Conservation (phyloP, 2,329 filamentous ascomycete species). For the Epichloe sibirici region DNA sequence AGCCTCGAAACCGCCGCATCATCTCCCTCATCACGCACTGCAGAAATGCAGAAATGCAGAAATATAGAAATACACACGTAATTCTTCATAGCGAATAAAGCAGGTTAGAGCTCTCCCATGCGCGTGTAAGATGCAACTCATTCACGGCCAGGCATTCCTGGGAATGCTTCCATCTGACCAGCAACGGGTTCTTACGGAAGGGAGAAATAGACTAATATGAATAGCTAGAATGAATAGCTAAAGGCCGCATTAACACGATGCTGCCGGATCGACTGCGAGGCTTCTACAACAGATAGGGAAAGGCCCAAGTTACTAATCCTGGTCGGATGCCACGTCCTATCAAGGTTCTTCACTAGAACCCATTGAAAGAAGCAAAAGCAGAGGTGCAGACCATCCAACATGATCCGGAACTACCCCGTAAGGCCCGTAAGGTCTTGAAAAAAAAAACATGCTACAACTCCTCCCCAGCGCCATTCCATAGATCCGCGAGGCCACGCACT, state of each 20-base stretch:
- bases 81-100: conserved; percentile 31
- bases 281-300: conserved; percentile 41
- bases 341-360: conserved; percentile 55
- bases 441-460: too few species aligned
- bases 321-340: conserved; percentile 84
- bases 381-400: conserved; percentile 62
- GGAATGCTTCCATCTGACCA: conserved; percentile 70
- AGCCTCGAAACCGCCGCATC: conserved; percentile 31
- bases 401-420: conserved; percentile 55
- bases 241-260: conserved; percentile 60
- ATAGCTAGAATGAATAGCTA: conserved; percentile 16
- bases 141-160: conserved; percentile 44
- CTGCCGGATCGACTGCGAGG: conserved; percentile 51
- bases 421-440: background rate
- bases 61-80: conserved; percentile 36
- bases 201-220: conserved; percentile 41
- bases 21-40: conserved; percentile 36
- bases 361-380: conserved; percentile 46
- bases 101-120: conserved; percentile 11
- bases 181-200: conserved; percentile 49
- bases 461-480: too few species aligned
- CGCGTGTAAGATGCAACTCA: background rate
- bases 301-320: conserved; percentile 62
- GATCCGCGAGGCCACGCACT: too few species aligned
- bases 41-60: conserved; percentile 28